Percentiles rank a stretch among this genome's conserved stretches.
phyloP scores from a whole-genome alignment of 2,329 filamentous ascomycete species.

The Exophiala dermatitidis region DNA sequence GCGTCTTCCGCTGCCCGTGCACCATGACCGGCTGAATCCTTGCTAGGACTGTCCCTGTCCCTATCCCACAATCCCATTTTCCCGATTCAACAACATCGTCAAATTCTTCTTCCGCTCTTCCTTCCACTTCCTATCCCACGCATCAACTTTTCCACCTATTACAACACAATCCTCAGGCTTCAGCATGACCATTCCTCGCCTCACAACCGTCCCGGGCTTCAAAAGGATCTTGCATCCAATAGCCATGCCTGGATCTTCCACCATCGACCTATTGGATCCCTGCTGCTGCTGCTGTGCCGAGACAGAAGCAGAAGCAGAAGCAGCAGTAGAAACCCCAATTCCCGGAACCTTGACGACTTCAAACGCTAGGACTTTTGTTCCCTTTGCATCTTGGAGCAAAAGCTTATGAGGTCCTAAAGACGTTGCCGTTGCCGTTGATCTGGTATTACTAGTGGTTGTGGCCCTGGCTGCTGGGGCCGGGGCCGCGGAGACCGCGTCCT shows the following conservation, averaged over 20 bases:
- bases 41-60: background rate
- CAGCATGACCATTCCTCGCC: constrained; percentile 71
- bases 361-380: constrained; percentile 61
- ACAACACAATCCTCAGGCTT: constrained; percentile 61
- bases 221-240: constrained; percentile 81
- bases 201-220: constrained; percentile 56
- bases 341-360: constrained; percentile 62
- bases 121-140: constrained; percentile 70
- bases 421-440: constrained; percentile 5
- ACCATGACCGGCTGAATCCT: no score
- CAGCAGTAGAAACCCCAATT: constrained; percentile 46
- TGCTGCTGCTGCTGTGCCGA: background rate
- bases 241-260: constrained; percentile 44
- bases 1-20: no score
- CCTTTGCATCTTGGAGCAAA: constrained; percentile 70
- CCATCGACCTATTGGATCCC: background rate
- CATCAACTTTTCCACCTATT: constrained; percentile 81
- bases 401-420: constrained; percentile 66
- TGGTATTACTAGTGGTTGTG: constrained; percentile 15
- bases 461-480: constrained; percentile 10
- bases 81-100: constrained; percentile 46
- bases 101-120: constrained; percentile 63
- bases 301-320: constrained; percentile 5
- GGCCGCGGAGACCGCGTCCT: constrained; percentile 26
- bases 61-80: constrained; percentile 28